phyloP scores from a whole-genome alignment of 2,329 filamentous ascomycete species.

The Pseudogymnoascus sp. region DNA sequence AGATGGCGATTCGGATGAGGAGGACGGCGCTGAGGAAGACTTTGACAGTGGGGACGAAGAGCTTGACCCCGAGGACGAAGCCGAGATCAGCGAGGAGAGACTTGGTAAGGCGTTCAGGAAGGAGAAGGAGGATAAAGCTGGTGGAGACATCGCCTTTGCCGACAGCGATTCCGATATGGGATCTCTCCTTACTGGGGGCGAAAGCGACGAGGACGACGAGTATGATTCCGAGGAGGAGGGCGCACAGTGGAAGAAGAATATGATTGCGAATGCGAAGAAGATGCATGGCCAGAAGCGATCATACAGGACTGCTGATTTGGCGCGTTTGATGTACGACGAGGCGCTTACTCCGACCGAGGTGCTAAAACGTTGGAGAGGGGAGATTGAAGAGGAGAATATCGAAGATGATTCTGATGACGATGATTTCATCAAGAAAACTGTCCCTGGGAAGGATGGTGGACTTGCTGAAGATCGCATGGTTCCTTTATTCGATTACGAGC shows the following conservation, averaged over 20 bases:
- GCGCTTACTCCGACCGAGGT: slow-evolving; percentile 67
- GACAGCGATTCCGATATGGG: slow-evolving; percentile 96
- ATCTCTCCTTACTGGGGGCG: slow-evolving; percentile 44
- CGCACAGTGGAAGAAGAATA: slow-evolving; percentile 80
- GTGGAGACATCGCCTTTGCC: slow-evolving; percentile 78
- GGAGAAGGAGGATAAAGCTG: slow-evolving; percentile 41
- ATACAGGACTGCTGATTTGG: slow-evolving; percentile 74
- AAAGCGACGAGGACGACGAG: slow-evolving; percentile 35
- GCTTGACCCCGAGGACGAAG: slow-evolving; percentile 40
- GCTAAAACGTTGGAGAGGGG: slow-evolving; percentile 70
- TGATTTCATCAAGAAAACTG: slow-evolving; percentile 58
- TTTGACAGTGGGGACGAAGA: slow-evolving; percentile 46
- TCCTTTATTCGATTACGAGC: slow-evolving; percentile 70
- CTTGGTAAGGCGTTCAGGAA: slow-evolving; percentile 53
- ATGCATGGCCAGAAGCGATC: slow-evolving; percentile 62
- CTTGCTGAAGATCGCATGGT: slow-evolving; percentile 70
- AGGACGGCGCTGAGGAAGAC: slow-evolving; percentile 45
- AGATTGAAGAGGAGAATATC: slow-evolving; percentile 46
- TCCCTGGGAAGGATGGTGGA: slow-evolving; percentile 57
- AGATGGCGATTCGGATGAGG: slow-evolving; percentile 49
- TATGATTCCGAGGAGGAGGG: slow-evolving; percentile 64
- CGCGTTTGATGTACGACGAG: slow-evolving; percentile 81
- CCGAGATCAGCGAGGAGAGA: slow-evolving; percentile 50
- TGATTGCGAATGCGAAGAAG: slow-evolving; percentile 64
- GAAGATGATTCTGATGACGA: slow-evolving; percentile 46